Base-by-base conservation (phyloP, 1,139 yeast species). In the Hansenula sp. region DNA sequence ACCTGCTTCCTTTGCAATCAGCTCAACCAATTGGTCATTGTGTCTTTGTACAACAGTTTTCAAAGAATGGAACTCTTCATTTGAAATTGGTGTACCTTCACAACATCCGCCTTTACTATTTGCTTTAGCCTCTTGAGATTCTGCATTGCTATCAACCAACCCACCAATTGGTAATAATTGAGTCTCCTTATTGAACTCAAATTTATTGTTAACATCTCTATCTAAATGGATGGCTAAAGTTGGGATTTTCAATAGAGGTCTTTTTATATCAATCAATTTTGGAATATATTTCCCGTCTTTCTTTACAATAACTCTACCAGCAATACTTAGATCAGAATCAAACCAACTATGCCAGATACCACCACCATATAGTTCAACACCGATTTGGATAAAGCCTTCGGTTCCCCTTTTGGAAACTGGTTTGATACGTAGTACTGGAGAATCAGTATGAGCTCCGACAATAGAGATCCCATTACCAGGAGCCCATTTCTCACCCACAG, bases 361-460 rank as follows among this genome's bases (percentile, higher is more conserved):
- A 28, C 99, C 99, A 41, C 99, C 99, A 58, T 93, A 93, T 41
- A 84, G 80, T 63, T 93, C 99, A 6, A 93, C 96, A 33, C 96
- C 98, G 19, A 93, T 81, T 63, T 91, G 97, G 50, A 81, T 76
- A 57, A 83, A 93, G 0, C 96, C 96, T 55, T 86, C 91, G 13
- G 75, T 69, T 9, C 72, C 66, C 58, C 80, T 80, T 57, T 82
- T 80, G 27, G 96, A 87, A 37, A 85, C 72, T n/a, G 99, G 99
- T 67, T 93, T 93, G 55, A 93, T 80, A 57, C 96, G 74, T 52
- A 91, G 72, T 42, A 89, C 82, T n/a, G 99, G 99, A 10, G 96
- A 86, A 62, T 93, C 99, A 0, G 96, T 89, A 60, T 90, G 97
- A 5, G 96, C 96, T 27, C 98, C 99, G 36, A 90, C 83, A 47